Base-by-base conservation (phyloP, 768 basidiomycete genomes). In the Phylloporus rhodoxanthus region DNA sequence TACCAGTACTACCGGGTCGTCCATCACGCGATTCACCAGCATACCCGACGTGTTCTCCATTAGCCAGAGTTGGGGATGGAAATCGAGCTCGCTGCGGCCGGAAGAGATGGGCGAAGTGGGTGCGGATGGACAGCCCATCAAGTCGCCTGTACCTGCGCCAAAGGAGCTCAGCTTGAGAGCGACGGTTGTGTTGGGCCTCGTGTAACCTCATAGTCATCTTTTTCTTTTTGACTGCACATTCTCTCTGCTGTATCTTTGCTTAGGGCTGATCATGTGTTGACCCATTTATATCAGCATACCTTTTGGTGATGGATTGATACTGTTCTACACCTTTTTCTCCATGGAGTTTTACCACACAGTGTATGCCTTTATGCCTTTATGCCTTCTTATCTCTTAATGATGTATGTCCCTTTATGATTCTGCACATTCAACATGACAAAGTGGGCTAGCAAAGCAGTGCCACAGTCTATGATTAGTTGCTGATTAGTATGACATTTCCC, bases 41-140 rank as follows among this genome's bases (percentile, higher is more conserved):
- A 79, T 84, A 3, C 93, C 93, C 1, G 93, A 96, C 61, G 75
- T 79, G 38, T 95, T 96, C 63, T 75, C 83, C 25, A 75, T 91
- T 39, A 82, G 82, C 52, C 90, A 93, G 73, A 90, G 87, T 54
- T 95, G 91, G 93, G 93, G 92, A 0, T 94, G 92, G 92, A 92
- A 91, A 70, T 77, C 75, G 46, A 76, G 74, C 50, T 77, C 77
- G 17, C 61, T 84, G 43, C 63, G 75, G 14, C 74, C 72, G 17
- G 78, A 81, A 46, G 80, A 63, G 48, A 73, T 76, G 57, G 60
- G 72, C 52, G 60, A 80, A 43, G 68, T 68, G 14, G 62, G 66
- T 30, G 64, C 72, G 14, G 61, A 66, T 51, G 56, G 62, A 15
- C 53, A 62, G n/a, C 57, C 57, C 21, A 54, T 65, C 45, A 72